These are phyloP conservation scores for Trichoderma sp. DNA, from an alignment of 2,329 filamentous ascomycete genomes.

Conservation along the genomic window DNA sequence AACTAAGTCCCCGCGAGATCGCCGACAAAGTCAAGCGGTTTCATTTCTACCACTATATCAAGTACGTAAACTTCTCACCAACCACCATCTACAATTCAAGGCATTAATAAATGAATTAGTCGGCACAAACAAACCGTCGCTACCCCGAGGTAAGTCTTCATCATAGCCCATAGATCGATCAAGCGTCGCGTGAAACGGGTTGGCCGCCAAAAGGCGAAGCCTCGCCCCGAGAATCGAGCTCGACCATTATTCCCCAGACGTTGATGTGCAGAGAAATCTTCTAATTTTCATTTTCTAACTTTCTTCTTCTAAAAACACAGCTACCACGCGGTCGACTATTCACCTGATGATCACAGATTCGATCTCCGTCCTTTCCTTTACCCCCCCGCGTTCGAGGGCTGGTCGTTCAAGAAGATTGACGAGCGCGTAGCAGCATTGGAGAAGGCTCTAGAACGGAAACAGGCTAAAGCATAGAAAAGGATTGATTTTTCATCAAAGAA, in stretches of 20 bases:
- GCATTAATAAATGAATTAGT: not conserved
- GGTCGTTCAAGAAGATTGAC: slow-evolving; percentile 41
- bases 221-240: too few species aligned
- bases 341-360: slow-evolving; percentile 31
- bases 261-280: too few species aligned
- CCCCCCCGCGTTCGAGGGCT: slow-evolving; percentile 34
- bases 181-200: too few species aligned
- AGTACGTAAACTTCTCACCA: not conserved
- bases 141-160: not conserved
- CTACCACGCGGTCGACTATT: slow-evolving; percentile 19
- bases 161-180: too few species aligned
- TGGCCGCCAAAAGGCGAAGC: too few species aligned
- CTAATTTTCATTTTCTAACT: too few species aligned
- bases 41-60: not conserved
- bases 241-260: too few species aligned
- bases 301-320: not conserved
- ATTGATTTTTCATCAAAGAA: not conserved
- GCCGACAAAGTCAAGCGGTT: slow-evolving; percentile 29
- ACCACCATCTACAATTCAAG: not conserved
- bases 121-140: not conserved
- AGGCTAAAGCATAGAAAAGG: not conserved
- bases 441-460: slow-evolving; percentile 20
- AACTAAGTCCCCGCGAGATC: slow-evolving; percentile 34
- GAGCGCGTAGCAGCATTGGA: slow-evolving; percentile 35
- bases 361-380: slow-evolving; percentile 27